Conservation (phyloP, 1,284 basidiomycete genomes). For the Mycena sp. region DNA sequence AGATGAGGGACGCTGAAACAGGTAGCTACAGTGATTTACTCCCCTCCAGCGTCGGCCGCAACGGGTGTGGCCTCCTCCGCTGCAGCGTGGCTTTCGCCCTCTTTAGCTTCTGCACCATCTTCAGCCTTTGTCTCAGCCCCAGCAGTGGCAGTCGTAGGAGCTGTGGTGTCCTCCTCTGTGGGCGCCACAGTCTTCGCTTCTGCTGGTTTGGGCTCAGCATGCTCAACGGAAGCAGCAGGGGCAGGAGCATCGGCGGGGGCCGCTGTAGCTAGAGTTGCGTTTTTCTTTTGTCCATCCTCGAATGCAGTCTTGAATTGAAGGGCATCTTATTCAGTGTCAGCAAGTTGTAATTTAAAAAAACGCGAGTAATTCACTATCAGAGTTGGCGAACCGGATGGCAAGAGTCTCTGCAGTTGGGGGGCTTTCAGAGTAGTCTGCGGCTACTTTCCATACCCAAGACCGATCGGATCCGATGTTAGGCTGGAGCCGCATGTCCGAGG, state of each 20-base stretch:
- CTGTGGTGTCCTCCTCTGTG: conserved; percentile 36
- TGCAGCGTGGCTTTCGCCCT: conserved; percentile 37
- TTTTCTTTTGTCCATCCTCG: conserved; percentile 83
- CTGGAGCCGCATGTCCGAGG: conserved; percentile 92
- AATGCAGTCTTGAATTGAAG: conserved; percentile 89
- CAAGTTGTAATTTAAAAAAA: conserved; percentile 19
- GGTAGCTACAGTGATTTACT: conserved; percentile 14
- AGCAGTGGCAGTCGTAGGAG: conserved; percentile 31
- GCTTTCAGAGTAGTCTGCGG: conserved; percentile 93
- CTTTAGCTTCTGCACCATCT: conserved; percentile 37
- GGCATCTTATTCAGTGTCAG: conserved; percentile 69
- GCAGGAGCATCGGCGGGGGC: conserved; percentile 26
- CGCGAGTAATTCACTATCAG: conserved; percentile 83
- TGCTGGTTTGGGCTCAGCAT: conserved; percentile 33
- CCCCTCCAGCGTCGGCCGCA: conserved; percentile 20
- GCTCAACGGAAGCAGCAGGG: conserved; percentile 22
- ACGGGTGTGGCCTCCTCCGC: background rate
- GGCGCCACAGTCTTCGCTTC: conserved; percentile 34
- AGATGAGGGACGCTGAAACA: background rate
- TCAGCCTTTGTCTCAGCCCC: conserved; percentile 38
- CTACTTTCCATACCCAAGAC: conserved; percentile 99
- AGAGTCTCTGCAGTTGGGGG: conserved; percentile 93
- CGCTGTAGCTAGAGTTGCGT: conserved; percentile 55
- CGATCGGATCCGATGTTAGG: conserved; percentile 99
- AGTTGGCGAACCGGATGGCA: conserved; percentile 97